Evolutionary conservation across 495 filamentous ascomycete species (phyloP).

Genomic region (Hyaloscypha hepaticicola): DNA sequence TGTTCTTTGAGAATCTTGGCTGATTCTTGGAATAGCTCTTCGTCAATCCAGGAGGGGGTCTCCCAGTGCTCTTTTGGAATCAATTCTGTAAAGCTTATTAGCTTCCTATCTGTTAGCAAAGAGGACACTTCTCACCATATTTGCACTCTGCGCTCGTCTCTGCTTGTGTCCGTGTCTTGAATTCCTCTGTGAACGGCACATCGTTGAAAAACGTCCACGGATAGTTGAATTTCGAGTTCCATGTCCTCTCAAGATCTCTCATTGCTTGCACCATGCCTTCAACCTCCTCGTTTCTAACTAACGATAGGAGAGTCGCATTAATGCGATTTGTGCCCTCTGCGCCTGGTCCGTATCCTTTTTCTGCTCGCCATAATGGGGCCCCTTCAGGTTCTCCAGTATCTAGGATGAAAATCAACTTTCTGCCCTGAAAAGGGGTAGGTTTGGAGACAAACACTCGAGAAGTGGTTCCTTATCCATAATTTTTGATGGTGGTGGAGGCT

Average conservation of each 20-base stretch:
- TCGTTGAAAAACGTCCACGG: constrained; percentile 99
- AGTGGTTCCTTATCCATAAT: constrained; percentile 74
- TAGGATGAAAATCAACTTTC: constrained; percentile 37
- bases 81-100: constrained; percentile 51
- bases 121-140: constrained; percentile 60
- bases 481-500: constrained; percentile 42
- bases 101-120: not conserved
- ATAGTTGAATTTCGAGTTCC: constrained; percentile 99
- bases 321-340: constrained; percentile 75
- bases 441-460: constrained; percentile 62
- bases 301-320: constrained; percentile 88
- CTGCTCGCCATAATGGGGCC: constrained; percentile 60
- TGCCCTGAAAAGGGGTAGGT: not conserved
- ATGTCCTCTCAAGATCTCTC: constrained; percentile 87
- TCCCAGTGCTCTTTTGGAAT: constrained; percentile 97
- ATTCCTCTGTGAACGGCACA: constrained; percentile 85
- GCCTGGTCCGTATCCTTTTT: constrained; percentile 69
- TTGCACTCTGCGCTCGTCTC: constrained; percentile 79
- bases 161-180: constrained; percentile 75
- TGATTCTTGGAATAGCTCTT: constrained; percentile 80
- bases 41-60: constrained; percentile 86
- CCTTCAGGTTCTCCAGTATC: constrained; percentile 81
- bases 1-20: constrained; percentile 79
- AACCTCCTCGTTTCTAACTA: constrained; percentile 91
- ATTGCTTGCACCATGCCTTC: constrained; percentile 81